Evolutionary conservation across 202 grass and related monocot species (phyloP).

Genomic region (Elaeis oleifera): DNA sequence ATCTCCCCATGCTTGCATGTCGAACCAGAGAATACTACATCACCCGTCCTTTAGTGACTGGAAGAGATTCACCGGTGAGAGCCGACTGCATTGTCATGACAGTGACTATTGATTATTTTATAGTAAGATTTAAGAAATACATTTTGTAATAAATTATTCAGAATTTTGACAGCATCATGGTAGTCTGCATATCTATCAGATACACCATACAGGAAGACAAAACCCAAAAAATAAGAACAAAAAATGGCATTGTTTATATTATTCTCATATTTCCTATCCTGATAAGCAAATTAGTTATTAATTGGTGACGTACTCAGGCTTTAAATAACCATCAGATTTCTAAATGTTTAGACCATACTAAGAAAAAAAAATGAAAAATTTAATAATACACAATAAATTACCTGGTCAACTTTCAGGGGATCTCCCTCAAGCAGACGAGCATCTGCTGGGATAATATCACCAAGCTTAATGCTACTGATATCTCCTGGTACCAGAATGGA

Average conservation of each 20-base stretch:
- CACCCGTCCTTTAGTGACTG: slow-evolving; percentile 54
- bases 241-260: no score
- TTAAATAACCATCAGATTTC: not conserved
- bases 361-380: not conserved
- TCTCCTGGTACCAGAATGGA: slow-evolving; percentile 61
- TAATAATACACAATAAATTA: not conserved
- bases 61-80: slow-evolving; percentile 77
- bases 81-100: slow-evolving; percentile 37
- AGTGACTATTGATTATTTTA: no score
- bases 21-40: slow-evolving; percentile 60
- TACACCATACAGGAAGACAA: no score
- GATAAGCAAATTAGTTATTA: not conserved
- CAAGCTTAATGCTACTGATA: slow-evolving; percentile 66
- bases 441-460: slow-evolving; percentile 77
- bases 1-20: slow-evolving; percentile 83
- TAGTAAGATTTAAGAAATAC: no score
- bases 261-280: no score
- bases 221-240: no score
- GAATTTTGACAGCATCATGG: no score
- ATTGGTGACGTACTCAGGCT: not conserved
- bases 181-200: no score
- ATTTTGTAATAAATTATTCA: no score
- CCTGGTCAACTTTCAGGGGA: slow-evolving; percentile 84
- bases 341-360: not conserved
- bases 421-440: slow-evolving; percentile 67